Base-by-base conservation (phyloP, 129 eudicot genomes). In the Pseudognaphalium luteoalbum region DNA sequence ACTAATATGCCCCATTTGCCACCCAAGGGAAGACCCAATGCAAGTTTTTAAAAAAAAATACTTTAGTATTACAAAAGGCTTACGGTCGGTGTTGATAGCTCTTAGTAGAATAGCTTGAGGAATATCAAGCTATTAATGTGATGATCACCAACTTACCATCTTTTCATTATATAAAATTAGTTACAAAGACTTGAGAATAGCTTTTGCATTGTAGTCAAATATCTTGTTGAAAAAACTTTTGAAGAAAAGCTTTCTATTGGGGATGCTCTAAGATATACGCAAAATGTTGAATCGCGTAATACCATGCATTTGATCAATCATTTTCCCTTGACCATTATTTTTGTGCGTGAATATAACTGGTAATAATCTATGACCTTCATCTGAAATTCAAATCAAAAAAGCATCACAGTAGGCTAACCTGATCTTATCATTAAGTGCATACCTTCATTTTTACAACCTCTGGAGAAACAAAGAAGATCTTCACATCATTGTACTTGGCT, bases 401-500 rank as follows among this genome's bases (percentile, higher is more conserved):
- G n/a, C 22, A 12, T 77, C 58, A 16, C 4, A 30, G 8, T 33
- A 50, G 64, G 30, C 30, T 21, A 63, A 63, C 19, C 42, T 19
- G 1, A 29, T 42, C 29, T n/a, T 74, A 17, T 5, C 21, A 63
- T 44, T 64, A n/a, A 75, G 44, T 66, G 56, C 74, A 5, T 85
- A 94, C 98, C 99, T 95, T 91, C 97, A 95, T 95, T 82, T 83
- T 89, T 15, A 91, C 97, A 74, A 88, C 96, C 54, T 89, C 97
- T n/a, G 97, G 99, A 21, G 99, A 88, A 50, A 95, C 99, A 68
- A 91, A 87, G 86, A 89, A 95, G 77, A 95, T 84, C 80, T 95
- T 95, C 34, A 95, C 99, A 83, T 89, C 86, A 33, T 83, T 54
- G 75, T 89, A 95, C 85, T 87, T 95, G 62, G 99, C 90, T 28